Conservation (phyloP, 441 rosid genomes). For the Isatis lusitanica region DNA sequence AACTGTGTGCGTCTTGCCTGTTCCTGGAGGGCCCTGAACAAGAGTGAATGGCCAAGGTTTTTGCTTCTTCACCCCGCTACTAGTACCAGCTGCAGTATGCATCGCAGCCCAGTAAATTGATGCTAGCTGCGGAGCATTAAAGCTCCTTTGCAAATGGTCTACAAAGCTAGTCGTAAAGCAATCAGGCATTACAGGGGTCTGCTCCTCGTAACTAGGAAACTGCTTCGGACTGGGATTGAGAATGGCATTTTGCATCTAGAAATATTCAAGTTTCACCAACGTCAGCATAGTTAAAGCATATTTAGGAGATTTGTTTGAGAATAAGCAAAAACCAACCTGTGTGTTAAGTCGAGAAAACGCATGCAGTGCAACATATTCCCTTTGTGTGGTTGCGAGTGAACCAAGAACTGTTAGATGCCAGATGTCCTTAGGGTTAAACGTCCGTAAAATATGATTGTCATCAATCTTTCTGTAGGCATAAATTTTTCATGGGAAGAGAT, state of each 20-base stretch:
- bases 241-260: constrained; percentile 96
- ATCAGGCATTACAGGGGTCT: constrained; percentile 89
- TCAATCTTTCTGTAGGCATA: constrained; percentile 60
- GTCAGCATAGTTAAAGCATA: constrained; percentile 19
- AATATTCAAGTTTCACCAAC: constrained; percentile 21
- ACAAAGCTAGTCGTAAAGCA: constrained; percentile 88
- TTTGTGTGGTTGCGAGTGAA: constrained; percentile 97
- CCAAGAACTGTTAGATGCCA: constrained; percentile 97
- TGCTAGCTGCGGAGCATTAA: constrained; percentile 89
- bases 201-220: constrained; percentile 92
- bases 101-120: constrained; percentile 99
- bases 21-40: constrained; percentile 99
- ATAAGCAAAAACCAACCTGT: constrained; percentile 56
- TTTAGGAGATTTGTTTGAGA: background rate
- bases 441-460: constrained; percentile 85
- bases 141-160: constrained; percentile 77
- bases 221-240: constrained; percentile 91
- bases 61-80: constrained; percentile 81
- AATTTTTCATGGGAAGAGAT: background rate
- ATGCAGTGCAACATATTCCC: constrained; percentile 97
- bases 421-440: constrained; percentile 71
- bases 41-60: constrained; percentile 99
- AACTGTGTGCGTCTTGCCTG: constrained; percentile 99
- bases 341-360: constrained; percentile 93
- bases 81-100: constrained; percentile 99